Conservation (phyloP, 1,284 basidiomycete species). For the Ustilago nuda region DNA sequence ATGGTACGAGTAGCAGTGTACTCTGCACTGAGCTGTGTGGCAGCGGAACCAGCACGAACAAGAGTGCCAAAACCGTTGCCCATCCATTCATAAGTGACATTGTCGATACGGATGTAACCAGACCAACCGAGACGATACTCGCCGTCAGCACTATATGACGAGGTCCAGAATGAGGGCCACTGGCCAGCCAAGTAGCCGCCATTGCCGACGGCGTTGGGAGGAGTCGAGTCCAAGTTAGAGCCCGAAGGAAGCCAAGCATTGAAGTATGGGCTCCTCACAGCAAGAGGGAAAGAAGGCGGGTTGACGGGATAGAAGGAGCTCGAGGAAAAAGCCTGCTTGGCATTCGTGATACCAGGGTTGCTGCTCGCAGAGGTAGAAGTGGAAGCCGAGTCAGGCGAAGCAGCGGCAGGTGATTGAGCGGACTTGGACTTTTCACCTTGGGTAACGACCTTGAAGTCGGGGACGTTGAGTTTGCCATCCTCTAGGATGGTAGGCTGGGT, state of each 20-base stretch:
- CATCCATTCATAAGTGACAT: constrained; percentile 64
- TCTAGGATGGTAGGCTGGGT: constrained; percentile 22
- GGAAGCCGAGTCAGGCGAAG: constrained; percentile 16
- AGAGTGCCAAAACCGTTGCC: constrained; percentile 63
- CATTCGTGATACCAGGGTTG: constrained; percentile 46
- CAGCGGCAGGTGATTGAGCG: constrained; percentile 2
- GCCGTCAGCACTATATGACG: constrained; percentile 63
- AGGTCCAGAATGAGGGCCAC: constrained; percentile 64
- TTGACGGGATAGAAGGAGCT: constrained; percentile 63
- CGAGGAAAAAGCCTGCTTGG: constrained; percentile 24
- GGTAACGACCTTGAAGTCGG: constrained; percentile 39
- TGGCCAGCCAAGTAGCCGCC: constrained; percentile 62
- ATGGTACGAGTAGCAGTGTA: constrained; percentile 66
- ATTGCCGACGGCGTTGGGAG: constrained; percentile 62
- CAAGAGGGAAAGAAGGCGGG: constrained; percentile 62
- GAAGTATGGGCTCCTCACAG: constrained; percentile 61
- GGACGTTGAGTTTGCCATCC: constrained; percentile 36
- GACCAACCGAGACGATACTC: constrained; percentile 61
- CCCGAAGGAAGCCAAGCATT: constrained; percentile 63
- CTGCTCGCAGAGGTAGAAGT: constrained; percentile 19
- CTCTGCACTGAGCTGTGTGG: constrained; percentile 58
- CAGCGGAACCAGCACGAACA: constrained; percentile 53
- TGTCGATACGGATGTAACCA: constrained; percentile 62
- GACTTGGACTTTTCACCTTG: constrained; percentile 18
- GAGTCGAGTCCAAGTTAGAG: constrained; percentile 40